A percentile compares a stretch with the other conserved stretches of the same genome.
Evolutionary conservation across 805 yeast species (phyloP).

Genomic region (Teunomyces lycoperdinae): DNA sequence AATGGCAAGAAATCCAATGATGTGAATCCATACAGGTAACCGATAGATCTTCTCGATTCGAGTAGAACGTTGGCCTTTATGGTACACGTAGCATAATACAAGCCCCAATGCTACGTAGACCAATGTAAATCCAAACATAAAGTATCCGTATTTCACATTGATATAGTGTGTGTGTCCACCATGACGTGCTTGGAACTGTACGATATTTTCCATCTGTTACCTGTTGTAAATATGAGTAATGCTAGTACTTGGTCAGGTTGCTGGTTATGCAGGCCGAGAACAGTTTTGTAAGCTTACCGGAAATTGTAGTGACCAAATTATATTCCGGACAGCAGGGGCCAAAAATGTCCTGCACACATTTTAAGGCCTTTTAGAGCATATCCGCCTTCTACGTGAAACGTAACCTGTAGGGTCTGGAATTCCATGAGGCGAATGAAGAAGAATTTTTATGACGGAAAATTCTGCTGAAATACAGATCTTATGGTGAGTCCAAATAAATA

Average conservation of each 20-base stretch:
- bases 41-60: background rate
- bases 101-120: constrained; percentile 36
- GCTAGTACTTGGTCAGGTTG: background rate
- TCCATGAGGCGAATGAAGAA: background rate
- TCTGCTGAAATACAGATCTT: background rate
- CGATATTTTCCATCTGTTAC: background rate
- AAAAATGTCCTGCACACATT: background rate
- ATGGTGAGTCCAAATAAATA: background rate
- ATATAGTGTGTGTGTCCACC: constrained; percentile 49
- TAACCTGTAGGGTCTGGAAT: background rate
- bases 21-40: constrained; percentile 31
- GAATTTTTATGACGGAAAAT: background rate
- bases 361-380: background rate
- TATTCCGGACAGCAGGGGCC: too few species aligned
- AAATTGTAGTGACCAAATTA: too few species aligned
- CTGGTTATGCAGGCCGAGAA: background rate
- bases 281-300: background rate
- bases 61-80: constrained; percentile 10
- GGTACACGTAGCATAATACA: constrained; percentile 29
- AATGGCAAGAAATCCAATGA: constrained; percentile 32
- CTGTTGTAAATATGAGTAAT: background rate
- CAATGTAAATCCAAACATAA: constrained; percentile 42
- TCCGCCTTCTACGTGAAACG: background rate
- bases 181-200: constrained; percentile 38
- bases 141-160: constrained; percentile 61